phyloP scores from a whole-genome alignment of 1,284 basidiomycete genomes.

The Ceratobasidium sp. region DNA sequence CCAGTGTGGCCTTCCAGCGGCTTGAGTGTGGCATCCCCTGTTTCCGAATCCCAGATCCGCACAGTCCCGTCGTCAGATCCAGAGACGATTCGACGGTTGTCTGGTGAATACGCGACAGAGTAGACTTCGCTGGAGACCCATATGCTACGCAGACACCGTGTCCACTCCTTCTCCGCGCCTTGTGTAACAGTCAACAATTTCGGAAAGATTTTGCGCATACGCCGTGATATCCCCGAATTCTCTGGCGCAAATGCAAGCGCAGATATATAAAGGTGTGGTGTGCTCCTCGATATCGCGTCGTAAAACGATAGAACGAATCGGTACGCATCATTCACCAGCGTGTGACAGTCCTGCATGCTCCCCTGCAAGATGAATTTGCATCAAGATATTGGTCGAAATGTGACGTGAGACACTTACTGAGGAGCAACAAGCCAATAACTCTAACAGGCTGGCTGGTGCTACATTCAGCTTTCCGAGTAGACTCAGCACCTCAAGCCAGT shows the following conservation, averaged over 20 bases:
- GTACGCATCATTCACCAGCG: neutral
- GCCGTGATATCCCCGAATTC: neutral
- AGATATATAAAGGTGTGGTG: neutral
- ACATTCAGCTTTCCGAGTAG: slow-evolving; percentile 5
- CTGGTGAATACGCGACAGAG: slow-evolving; percentile 37
- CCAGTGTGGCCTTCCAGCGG: neutral
- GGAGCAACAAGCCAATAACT: neutral
- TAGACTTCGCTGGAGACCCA: neutral
- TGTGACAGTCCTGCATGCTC: neutral
- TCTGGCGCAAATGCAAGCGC: neutral
- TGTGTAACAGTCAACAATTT: neutral
- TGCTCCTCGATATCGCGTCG: neutral
- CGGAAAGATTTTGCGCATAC: neutral
- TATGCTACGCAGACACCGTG: neutral
- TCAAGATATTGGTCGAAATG: neutral
- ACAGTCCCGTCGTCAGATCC: neutral
- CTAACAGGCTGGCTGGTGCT: neutral
- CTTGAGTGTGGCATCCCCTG: neutral
- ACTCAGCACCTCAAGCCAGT: slow-evolving; percentile 41
- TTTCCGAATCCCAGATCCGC: slow-evolving; percentile 33
- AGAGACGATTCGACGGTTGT: slow-evolving; percentile 15
- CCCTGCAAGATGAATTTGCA: neutral
- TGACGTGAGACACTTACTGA: neutral
- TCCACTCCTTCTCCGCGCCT: neutral
- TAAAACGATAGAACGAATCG: neutral